A percentile compares a stretch with the other conserved stretches of the same genome.
Evolutionary conservation across 2,329 filamentous ascomycete genomes (phyloP).

Genomic region (Sordariomycetes sp.): DNA sequence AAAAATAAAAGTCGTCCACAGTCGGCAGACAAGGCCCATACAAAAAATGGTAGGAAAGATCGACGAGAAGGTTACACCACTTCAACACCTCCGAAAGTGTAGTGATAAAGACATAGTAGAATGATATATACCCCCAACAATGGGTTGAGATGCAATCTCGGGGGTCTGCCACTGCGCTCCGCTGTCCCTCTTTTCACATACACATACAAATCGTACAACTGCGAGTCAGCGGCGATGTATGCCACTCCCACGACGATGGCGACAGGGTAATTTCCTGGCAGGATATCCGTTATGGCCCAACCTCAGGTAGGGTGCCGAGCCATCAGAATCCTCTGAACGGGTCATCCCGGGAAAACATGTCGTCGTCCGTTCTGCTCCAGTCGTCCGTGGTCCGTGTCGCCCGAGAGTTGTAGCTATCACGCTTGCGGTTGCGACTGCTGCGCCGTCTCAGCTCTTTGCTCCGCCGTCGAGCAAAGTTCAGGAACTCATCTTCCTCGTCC

Average conservation of each 20-base stretch:
- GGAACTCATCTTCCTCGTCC: constrained; percentile 35
- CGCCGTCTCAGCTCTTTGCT: constrained; percentile 42
- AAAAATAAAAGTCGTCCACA: neutral
- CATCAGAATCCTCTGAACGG: constrained; percentile 47
- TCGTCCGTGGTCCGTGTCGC: constrained; percentile 31
- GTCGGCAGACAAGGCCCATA: neutral
- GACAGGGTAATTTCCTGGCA: neutral
- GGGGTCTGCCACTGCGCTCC: neutral
- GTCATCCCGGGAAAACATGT: constrained; percentile 40
- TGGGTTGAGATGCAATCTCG: neutral
- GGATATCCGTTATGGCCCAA: neutral
- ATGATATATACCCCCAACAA: neutral
- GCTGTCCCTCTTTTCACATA: neutral
- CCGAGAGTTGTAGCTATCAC: constrained; percentile 35
- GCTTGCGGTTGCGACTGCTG: constrained; percentile 37
- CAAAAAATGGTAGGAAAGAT: neutral
- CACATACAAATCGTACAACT: neutral
- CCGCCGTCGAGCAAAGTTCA: constrained; percentile 31
- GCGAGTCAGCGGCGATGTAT: neutral
- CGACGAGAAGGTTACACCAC: neutral
- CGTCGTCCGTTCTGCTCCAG: constrained; percentile 29
- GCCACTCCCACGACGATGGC: neutral
- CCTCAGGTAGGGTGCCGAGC: neutral
- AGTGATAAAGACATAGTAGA: neutral
- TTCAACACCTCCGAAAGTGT: neutral